Base-by-base conservation (phyloP, 2,329 filamentous ascomycete species). In the Neopestalotiopsis clavispora region DNA sequence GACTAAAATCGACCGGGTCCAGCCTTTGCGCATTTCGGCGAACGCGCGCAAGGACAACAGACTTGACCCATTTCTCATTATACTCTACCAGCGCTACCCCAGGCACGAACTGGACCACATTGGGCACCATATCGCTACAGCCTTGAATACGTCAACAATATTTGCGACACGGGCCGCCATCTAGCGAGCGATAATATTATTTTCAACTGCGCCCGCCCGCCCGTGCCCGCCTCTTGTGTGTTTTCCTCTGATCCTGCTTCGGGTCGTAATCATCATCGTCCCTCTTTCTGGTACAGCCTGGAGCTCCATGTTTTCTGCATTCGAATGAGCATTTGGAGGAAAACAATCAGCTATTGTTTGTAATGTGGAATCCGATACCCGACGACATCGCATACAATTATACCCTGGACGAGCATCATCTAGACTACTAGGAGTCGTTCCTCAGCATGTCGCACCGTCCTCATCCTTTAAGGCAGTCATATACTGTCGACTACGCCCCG, bases 381-480 rank as follows among this genome's bases (percentile, higher is more conserved):
- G 67, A 66, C 71, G 61, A 71, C 71, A 69, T 38, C 57, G 40
- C 42, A 68, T 72, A 72, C 67, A 68, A 74, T 71, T 74, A 72
- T 73, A 68, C 69, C 68, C 73, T 76, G 72, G 71, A 73, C 73
- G 68, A 74, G 69, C 65, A 71, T 63, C 71, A 72, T 71, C 62
- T 45, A 65, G 69, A 67, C 65, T 67, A 69, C 69, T 73, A 75
- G 69, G 70, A 71, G 72, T 75, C 76, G 77, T 62, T 56, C 49
- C 28, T 17, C 38, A 68, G 81, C 74, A 90, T 88, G 84, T 88
- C 87, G 80, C 84, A 86, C 82, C 85, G 86, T 69, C 83, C 84
- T 72, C 87, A 88, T 77, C 85, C 87, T 67, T 84, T 90, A 69
- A 85, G 87, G 73, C 87, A 90, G 78, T 80, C 80, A 68, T 80